Conservation (phyloP, 2,329 filamentous ascomycete species). For the Pestalotiopsis sp. region DNA sequence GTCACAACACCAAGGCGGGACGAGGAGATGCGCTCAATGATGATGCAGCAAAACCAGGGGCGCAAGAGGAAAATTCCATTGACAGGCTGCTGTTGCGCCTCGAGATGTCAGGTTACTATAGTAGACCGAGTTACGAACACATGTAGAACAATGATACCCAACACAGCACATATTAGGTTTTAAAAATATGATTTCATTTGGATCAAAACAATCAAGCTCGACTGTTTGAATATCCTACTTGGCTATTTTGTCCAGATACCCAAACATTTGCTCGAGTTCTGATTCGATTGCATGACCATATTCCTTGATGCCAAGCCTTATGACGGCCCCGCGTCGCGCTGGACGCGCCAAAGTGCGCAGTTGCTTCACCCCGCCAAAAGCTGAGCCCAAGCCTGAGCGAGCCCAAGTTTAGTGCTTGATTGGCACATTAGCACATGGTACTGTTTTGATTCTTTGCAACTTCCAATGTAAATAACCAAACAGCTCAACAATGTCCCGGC, state of each 20-base stretch:
- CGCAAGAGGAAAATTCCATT: slow-evolving; percentile 60
- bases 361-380: slow-evolving; percentile 6
- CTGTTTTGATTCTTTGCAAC: background rate
- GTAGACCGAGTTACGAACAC: slow-evolving; percentile 22
- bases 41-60: slow-evolving; percentile 35
- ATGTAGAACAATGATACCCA: slow-evolving; percentile 22
- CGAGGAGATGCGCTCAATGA: slow-evolving; percentile 29
- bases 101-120: slow-evolving; percentile 72
- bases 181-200: background rate
- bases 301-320: background rate
- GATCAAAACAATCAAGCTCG: no score
- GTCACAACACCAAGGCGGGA: slow-evolving; percentile 37
- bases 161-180: background rate
- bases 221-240: no score
- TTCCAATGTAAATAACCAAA: background rate
- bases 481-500: slow-evolving; percentile 47
- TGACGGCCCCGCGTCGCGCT: slow-evolving; percentile 12
- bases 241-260: background rate
- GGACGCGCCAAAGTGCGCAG: slow-evolving; percentile 6
- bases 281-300: background rate
- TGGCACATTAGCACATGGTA: slow-evolving; percentile 1
- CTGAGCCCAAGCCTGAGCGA: background rate
- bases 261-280: background rate
- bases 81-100: slow-evolving; percentile 69
- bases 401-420: background rate